Conservation (phyloP, 306 rosid species). For the Sindora glabra region DNA sequence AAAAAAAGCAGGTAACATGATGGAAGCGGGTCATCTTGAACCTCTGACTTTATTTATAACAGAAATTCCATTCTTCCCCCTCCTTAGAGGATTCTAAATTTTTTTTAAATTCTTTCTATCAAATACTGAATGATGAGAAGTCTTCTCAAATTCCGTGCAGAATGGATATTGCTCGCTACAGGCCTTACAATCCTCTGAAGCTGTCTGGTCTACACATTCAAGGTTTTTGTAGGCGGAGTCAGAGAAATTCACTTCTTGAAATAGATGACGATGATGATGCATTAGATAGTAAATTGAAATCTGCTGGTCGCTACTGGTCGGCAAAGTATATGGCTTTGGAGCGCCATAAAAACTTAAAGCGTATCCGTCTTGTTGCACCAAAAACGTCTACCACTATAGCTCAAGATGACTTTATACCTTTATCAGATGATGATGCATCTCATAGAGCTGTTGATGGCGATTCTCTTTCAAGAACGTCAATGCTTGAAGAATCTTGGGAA, state of each 20-base stretch:
- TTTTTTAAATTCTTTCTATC: not conserved
- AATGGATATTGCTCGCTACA: slow-evolving; percentile 91
- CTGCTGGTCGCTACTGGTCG: slow-evolving; percentile 90
- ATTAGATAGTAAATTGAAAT: slow-evolving; percentile 57
- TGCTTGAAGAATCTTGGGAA: slow-evolving; percentile 90
- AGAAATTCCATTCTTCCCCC: not conserved
- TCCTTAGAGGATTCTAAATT: not conserved
- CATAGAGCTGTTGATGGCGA: slow-evolving; percentile 23
- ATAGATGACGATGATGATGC: slow-evolving; percentile 70
- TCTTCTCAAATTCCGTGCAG: slow-evolving; percentile 38
- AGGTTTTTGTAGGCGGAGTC: slow-evolving; percentile 41
- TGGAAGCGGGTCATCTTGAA: not conserved
- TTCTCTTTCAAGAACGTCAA: slow-evolving; percentile 20
- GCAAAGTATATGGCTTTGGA: slow-evolving; percentile 78
- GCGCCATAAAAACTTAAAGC: slow-evolving; percentile 75
- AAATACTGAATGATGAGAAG: slow-evolving; percentile 8
- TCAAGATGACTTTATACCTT: slow-evolving; percentile 60
- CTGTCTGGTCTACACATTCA: slow-evolving; percentile 25
- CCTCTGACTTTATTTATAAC: slow-evolving; percentile 2
- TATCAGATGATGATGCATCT: slow-evolving; percentile 41
- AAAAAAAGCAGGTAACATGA: not conserved
- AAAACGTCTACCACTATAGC: slow-evolving; percentile 17
- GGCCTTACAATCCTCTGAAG: slow-evolving; percentile 33
- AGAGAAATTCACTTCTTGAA: slow-evolving; percentile 37
- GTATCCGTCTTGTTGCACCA: slow-evolving; percentile 50